A percentile compares a stretch with the other conserved stretches of the same genome.
Evolutionary conservation across 2,329 filamentous ascomycete genomes (phyloP).

Genomic region (Malbranchea zuffiana): DNA sequence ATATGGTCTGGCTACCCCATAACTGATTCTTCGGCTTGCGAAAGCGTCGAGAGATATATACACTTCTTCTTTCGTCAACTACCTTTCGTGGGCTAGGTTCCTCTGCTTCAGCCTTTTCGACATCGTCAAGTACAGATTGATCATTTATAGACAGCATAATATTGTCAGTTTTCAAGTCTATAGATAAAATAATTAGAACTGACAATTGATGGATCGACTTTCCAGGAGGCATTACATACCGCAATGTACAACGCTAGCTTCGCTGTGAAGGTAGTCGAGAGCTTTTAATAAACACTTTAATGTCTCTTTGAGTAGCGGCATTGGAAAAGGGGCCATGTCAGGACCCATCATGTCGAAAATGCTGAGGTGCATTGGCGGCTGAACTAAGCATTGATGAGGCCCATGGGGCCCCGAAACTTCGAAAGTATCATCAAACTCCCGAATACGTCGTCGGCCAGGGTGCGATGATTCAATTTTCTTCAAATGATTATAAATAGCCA

Average conservation of each 20-base stretch:
- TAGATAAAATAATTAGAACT: too few relatives aligned
- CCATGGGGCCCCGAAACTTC: conserved; percentile 12
- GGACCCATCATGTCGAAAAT: conserved; percentile 24
- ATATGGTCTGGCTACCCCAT: conserved; percentile 24
- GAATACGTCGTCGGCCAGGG: conserved; percentile 5
- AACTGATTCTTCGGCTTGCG: conserved; percentile 16
- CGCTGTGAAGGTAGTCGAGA: conserved; percentile 10
- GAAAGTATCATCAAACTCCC: conserved; percentile 11
- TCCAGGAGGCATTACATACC: conserved; percentile 6
- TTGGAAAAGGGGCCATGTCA: conserved; percentile 19
- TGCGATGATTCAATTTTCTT: conserved; percentile 5
- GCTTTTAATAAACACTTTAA: conserved; percentile 8
- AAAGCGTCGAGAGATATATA: conserved; percentile 10
- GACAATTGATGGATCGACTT: neutral
- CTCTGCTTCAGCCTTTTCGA: conserved; percentile 5
- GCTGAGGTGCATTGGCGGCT: conserved; percentile 23
- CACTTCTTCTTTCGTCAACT: conserved; percentile 2
- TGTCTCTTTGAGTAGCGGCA: conserved; percentile 8
- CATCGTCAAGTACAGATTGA: conserved; percentile 3
- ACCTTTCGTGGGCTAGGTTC: conserved; percentile 7
- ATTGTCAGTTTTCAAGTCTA: conserved; percentile 10
- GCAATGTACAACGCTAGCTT: conserved; percentile 7
- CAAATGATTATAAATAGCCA: conserved; percentile 7
- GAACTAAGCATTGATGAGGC: conserved; percentile 23
- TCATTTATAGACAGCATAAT: conserved; percentile 7